Base-by-base conservation (phyloP, 2,329 filamentous ascomycete species). In the Hymenoscyphus repandus region DNA sequence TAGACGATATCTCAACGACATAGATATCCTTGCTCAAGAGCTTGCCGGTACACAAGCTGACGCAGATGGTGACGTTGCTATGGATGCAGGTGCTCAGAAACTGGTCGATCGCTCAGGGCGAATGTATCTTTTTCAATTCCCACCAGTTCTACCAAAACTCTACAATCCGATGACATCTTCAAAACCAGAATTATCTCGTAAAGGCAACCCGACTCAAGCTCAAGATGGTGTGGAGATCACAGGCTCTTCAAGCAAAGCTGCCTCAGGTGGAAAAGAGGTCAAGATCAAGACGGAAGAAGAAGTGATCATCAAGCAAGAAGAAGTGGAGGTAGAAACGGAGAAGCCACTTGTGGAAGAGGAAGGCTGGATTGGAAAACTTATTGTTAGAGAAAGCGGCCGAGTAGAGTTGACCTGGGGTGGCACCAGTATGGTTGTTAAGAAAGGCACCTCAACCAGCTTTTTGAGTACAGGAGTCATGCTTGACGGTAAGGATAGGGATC, bases 331-430 rank as follows among this genome's bases (percentile, higher is more conserved):
- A n/a, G 52, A 43, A 36, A 38, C 50, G 15, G 50, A 40, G 10
- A 50, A 60, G 22, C 48, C 55, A 17, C 70, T 63, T 22, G 57
- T 64, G 7, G 50, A 56, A 13, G 72, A 77, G 47, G 77, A 79
- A 50, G 82, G 82, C n/a, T 76, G 74, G 62, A 71, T 85, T 45
- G 82, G 82, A 37, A 77, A 77, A 60, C 71, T 85, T 46, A 72
- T 78, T 49, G 77, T 85, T 40, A 77, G 79, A 53, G 76, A 78
- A 63, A 84, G 80, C 7, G 82, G 82, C 54, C 78, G 76, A 52
- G 76, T 82, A 2, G 79, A 83, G 65, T 68, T 85, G 31, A 75
- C 77, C 65, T 85, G 80, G 79, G 82, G 82, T 45, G 80, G 81
- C 22, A 74, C 73, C 53, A 71, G 68, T 33, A 70, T 83, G 50